Conservation (phyloP, 2,329 filamentous ascomycete species). For the Cytospora piceae region DNA sequence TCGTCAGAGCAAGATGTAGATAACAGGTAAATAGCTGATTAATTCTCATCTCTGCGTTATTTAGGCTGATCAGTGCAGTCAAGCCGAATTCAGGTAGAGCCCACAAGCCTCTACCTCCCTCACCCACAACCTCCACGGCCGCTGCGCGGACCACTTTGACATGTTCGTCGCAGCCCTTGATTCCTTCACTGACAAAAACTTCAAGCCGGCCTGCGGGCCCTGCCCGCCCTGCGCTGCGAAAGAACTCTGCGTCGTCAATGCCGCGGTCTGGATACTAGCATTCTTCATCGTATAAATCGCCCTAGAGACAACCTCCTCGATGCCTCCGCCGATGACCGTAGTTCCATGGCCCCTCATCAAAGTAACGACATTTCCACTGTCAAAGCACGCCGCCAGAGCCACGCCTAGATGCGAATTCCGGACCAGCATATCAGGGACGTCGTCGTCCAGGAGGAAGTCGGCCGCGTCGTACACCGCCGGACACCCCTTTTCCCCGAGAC, state of each 20-base stretch:
- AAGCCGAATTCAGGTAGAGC: slow-evolving; percentile 34
- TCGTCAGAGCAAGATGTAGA: too few species aligned
- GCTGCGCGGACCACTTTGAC: slow-evolving; percentile 27
- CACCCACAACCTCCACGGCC: slow-evolving; percentile 36
- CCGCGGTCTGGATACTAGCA: slow-evolving; percentile 46
- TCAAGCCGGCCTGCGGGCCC: neutral
- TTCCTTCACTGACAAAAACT: slow-evolving; percentile 32
- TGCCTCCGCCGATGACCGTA: slow-evolving; percentile 42
- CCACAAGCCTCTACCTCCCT: slow-evolving; percentile 35
- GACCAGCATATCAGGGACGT: slow-evolving; percentile 45
- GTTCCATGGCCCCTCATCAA: slow-evolving; percentile 52
- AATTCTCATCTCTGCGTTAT: too few species aligned
- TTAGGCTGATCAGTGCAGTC: neutral
- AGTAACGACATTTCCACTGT: slow-evolving; percentile 40
- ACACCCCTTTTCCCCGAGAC: slow-evolving; percentile 36
- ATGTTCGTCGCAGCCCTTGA: slow-evolving; percentile 30
- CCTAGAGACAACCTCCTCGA: slow-evolving; percentile 46
- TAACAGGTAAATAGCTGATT: too few species aligned
- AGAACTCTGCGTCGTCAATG: slow-evolving; percentile 37
- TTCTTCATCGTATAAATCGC: slow-evolving; percentile 50
- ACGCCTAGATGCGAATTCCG: slow-evolving; percentile 40
- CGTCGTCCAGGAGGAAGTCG: slow-evolving; percentile 34
- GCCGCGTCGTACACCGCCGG: slow-evolving; percentile 39
- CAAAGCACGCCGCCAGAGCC: slow-evolving; percentile 42
- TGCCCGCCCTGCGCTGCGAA: slow-evolving; percentile 22